Conservation (phyloP, 179 eudicot genomes). For the Beta lomatogona region DNA sequence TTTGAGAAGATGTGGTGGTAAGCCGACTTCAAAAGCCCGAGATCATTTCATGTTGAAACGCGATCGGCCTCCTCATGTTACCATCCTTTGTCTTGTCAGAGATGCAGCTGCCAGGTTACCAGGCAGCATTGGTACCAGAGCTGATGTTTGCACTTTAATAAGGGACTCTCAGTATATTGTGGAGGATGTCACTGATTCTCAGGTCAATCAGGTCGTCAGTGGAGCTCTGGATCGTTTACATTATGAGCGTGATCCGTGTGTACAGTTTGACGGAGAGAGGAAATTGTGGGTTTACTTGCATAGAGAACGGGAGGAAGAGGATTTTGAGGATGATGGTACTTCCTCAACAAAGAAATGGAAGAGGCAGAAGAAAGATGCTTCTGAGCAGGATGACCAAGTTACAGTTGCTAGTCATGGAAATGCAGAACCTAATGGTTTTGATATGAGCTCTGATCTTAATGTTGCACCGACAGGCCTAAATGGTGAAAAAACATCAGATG, state of each 20-base stretch:
- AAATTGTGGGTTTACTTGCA: slow-evolving; percentile 94
- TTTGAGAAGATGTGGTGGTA: slow-evolving; percentile 83
- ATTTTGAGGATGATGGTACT: slow-evolving; percentile 87
- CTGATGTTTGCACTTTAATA: slow-evolving; percentile 86
- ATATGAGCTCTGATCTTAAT: slow-evolving; percentile 66
- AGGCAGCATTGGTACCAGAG: slow-evolving; percentile 88
- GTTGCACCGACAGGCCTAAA: slow-evolving; percentile 47
- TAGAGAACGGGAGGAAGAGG: slow-evolving; percentile 91
- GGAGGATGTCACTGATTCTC: slow-evolving; percentile 69
- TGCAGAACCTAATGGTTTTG: slow-evolving; percentile 55
- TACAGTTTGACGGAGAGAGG: slow-evolving; percentile 71
- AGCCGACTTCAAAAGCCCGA: slow-evolving; percentile 86
- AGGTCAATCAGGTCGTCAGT: slow-evolving; percentile 89
- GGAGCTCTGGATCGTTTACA: slow-evolving; percentile 97
- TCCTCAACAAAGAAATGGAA: slow-evolving; percentile 87
- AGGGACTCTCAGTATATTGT: slow-evolving; percentile 87
- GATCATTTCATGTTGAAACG: slow-evolving; percentile 86
- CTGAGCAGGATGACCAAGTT: slow-evolving; percentile 74
- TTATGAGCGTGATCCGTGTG: slow-evolving; percentile 97
- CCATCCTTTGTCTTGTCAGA: slow-evolving; percentile 89
- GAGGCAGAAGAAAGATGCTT: slow-evolving; percentile 76
- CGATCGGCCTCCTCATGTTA: slow-evolving; percentile 90
- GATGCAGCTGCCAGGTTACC: slow-evolving; percentile 96
- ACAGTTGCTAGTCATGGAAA: slow-evolving; percentile 57
- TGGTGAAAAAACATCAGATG: slow-evolving; percentile 45